phyloP scores from a whole-genome alignment of 768 basidiomycete species.

The Lactarius evosmus region DNA sequence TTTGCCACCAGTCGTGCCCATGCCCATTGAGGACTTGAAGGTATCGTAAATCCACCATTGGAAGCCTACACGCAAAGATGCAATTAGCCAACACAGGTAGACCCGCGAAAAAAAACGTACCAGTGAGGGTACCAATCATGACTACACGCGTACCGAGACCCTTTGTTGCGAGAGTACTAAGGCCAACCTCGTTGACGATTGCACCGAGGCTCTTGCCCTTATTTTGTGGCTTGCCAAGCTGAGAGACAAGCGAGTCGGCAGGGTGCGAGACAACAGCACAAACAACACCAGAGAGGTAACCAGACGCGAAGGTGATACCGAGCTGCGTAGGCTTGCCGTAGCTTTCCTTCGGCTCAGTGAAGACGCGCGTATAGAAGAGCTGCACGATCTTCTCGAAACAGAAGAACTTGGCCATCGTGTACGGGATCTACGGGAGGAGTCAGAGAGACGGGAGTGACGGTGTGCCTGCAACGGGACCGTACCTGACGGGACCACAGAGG shows the following conservation, averaged over 20 bases:
- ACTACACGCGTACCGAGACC: conserved; percentile 84
- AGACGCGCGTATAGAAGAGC: conserved; percentile 85
- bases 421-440: conserved; percentile 66
- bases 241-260: conserved; percentile 89
- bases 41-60: conserved; percentile 94
- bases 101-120: conserved; percentile 14
- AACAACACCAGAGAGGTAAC: conserved; percentile 93
- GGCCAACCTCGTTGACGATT: conserved; percentile 70
- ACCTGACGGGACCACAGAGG: conserved; percentile 90
- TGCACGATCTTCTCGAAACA: conserved; percentile 89
- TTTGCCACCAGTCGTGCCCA: conserved; percentile 88
- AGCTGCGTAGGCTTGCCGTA: conserved; percentile 85
- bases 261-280: conserved; percentile 97
- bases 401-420: conserved; percentile 99
- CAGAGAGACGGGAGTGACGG: background rate
- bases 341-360: conserved; percentile 71
- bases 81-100: background rate
- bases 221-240: conserved; percentile 87
- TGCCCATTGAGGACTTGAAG: conserved; percentile 80
- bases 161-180: conserved; percentile 66
- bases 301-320: conserved; percentile 83
- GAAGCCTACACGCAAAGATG: conserved; percentile 61
- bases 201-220: conserved; percentile 73
- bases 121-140: conserved; percentile 55
- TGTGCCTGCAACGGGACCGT: conserved; percentile 22